Percentiles rank a stretch among this genome's conserved stretches.
These are phyloP conservation scores for Aleurites moluccanus DNA, from an alignment of 441 rosid species.

Conservation along the genomic window DNA sequence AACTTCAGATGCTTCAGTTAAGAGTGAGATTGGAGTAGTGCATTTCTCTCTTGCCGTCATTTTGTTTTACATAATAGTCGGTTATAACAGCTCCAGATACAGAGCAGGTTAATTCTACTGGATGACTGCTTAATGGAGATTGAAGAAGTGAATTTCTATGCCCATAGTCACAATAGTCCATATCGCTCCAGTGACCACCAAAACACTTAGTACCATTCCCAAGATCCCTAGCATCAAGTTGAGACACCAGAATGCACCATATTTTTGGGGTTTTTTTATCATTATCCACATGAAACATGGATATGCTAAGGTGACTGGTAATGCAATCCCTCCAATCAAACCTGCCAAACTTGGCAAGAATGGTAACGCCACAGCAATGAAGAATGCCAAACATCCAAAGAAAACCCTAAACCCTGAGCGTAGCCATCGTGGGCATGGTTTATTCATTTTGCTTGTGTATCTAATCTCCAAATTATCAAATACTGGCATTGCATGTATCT, in stretches of 20 bases:
- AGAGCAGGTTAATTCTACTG: neutral
- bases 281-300: conserved; percentile 58
- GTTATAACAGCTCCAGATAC: neutral
- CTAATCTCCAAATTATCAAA: conserved; percentile 55
- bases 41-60: neutral
- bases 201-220: conserved; percentile 41
- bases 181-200: conserved; percentile 41
- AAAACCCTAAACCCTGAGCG: conserved; percentile 40
- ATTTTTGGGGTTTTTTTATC: conserved; percentile 41
- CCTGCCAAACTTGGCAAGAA: conserved; percentile 61
- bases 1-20: neutral
- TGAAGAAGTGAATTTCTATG: conserved; percentile 49
- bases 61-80: neutral
- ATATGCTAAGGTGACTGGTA: conserved; percentile 54
- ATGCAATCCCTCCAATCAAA: conserved; percentile 49
- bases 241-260: conserved; percentile 36
- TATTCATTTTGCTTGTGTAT: conserved; percentile 40
- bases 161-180: conserved; percentile 50
- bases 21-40: neutral
- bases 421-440: conserved; percentile 53
- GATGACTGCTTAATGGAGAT: conserved; percentile 26
- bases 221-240: conserved; percentile 37
- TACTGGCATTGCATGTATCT: conserved; percentile 62
- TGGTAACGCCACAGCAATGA: conserved; percentile 50
- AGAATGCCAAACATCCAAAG: conserved; percentile 50